These are phyloP conservation scores for Neopestalotiopsis sp. DNA, from an alignment of 2,329 filamentous ascomycete species.

Conservation along the genomic window DNA sequence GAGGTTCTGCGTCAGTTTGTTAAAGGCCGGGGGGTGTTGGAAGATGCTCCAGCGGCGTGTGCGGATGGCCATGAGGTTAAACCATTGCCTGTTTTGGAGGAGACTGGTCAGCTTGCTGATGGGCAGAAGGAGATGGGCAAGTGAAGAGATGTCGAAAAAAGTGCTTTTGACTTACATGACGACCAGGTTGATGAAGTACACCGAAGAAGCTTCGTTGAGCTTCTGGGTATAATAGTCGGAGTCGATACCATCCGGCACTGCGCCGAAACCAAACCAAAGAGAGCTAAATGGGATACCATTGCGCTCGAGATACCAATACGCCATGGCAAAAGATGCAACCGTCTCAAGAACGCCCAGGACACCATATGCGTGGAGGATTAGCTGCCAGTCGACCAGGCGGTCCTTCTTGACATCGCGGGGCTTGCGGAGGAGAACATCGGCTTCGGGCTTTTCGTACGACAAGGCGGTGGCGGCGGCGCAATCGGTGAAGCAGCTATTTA, in stretches of 20 bases:
- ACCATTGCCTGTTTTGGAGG: conserved; percentile 63
- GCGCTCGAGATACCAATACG: conserved; percentile 69
- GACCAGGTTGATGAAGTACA: conserved; percentile 82
- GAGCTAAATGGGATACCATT: conserved; percentile 68
- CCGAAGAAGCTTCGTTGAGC: conserved; percentile 70
- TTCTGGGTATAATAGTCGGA: conserved; percentile 59
- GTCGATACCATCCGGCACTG: conserved; percentile 54
- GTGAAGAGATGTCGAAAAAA: neutral
- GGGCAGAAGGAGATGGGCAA: neutral
- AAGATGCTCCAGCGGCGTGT: conserved; percentile 72
- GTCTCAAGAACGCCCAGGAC: conserved; percentile 71
- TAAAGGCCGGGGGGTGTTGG: conserved; percentile 73
- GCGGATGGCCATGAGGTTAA: conserved; percentile 74
- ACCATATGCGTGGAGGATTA: conserved; percentile 76
- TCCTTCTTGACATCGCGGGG: conserved; percentile 74
- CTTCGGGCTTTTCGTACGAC: conserved; percentile 79
- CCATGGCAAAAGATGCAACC: conserved; percentile 65
- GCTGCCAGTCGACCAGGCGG: conserved; percentile 74
- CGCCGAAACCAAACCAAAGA: conserved; percentile 73
- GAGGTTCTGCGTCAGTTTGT: conserved; percentile 68
- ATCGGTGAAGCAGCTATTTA: conserved; percentile 74
- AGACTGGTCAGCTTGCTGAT: neutral
- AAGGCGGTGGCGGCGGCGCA: conserved; percentile 75
- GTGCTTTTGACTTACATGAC: conserved; percentile 63
- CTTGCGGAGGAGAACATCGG: conserved; percentile 72